Conservation (phyloP, 176 grass and related monocot genomes). For the Carex kokanica region DNA sequence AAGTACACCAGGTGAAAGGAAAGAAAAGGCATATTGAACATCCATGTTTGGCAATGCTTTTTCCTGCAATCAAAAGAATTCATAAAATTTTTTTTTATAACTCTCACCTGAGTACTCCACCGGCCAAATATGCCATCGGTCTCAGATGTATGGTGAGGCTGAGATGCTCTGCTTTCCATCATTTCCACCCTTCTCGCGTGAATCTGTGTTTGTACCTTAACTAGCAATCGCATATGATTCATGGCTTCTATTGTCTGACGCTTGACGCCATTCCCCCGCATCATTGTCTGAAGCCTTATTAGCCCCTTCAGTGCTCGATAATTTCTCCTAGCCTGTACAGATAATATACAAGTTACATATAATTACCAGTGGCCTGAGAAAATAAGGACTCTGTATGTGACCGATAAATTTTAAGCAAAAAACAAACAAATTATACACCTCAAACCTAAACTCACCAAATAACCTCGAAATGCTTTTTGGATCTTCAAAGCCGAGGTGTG, state of each 20-base stretch:
- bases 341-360: not conserved
- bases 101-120: conserved; percentile 24
- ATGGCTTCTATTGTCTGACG: conserved; percentile 78
- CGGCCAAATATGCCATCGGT: conserved; percentile 23
- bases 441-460: conserved; percentile 34
- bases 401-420: conserved; percentile 2
- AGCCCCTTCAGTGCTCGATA: conserved; percentile 66
- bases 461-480: conserved; percentile 74
- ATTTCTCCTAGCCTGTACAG: conserved; percentile 58
- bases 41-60: not conserved
- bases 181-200: conserved; percentile 66
- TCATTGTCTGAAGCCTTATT: conserved; percentile 74
- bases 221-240: conserved; percentile 83
- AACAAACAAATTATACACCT: not conserved
- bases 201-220: conserved; percentile 75
- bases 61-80: not conserved
- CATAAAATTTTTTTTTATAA: not conserved
- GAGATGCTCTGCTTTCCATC: conserved; percentile 63
- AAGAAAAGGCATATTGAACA: not conserved
- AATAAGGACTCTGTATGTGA: not conserved
- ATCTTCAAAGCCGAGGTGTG: conserved; percentile 57
- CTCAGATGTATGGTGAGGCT: conserved; percentile 32
- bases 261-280: conserved; percentile 61
- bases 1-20: not conserved
- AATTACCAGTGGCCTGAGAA: not conserved